Base-by-base conservation (phyloP, 257 asterid species). In the Eucommia ulmoides region DNA sequence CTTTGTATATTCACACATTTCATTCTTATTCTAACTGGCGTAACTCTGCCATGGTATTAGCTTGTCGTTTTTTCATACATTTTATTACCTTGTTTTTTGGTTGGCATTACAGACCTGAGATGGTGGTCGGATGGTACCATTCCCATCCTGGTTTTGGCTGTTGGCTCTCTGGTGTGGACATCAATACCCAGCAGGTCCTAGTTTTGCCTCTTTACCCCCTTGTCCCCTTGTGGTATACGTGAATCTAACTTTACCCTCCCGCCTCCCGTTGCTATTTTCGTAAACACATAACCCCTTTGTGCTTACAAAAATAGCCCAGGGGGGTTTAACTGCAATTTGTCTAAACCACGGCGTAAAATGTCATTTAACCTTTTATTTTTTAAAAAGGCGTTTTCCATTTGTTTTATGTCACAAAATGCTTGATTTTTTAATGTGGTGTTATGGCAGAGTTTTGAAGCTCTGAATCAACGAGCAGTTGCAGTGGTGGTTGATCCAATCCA, bases 41-140 rank as follows among this genome's bases (percentile, higher is more conserved):
- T n/a, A n/a, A n/a, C n/a, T n/a, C n/a, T n/a, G n/a, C n/a, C n/a
- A n/a, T n/a, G n/a, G n/a, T 29, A 42, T 42, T 16, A 6, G 48
- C 20, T 42, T 42, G 15, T 38, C n/a, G 10, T 8, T 3, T 3
- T 38, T 38, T 38, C 3, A 15, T 42, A 15, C 3, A 1, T 15
- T 8, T 3, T 16, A 42, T 42, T 7, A 21, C 19, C 19, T 16
- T 15, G 9, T 47, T 35, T 60, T 45, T 19, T 62, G 10, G 18
- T 33, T 68, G 58, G 54, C 59, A 54, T 68, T 49, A 41, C 85
- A 83, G 95, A 59, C 96, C 96, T 41, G 99, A 91, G 81, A 91
- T 91, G 99, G 99, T 91, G 67, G 96, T 83, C 49, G 99, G 96
- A 46, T 91, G 95, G 99, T 91, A 86, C 62, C 96, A 91, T 64